Percentiles rank a stretch among this genome's conserved stretches.
Evolutionary conservation across 768 basidiomycete genomes (phyloP).

Genomic region (Lenzites betulinus): DNA sequence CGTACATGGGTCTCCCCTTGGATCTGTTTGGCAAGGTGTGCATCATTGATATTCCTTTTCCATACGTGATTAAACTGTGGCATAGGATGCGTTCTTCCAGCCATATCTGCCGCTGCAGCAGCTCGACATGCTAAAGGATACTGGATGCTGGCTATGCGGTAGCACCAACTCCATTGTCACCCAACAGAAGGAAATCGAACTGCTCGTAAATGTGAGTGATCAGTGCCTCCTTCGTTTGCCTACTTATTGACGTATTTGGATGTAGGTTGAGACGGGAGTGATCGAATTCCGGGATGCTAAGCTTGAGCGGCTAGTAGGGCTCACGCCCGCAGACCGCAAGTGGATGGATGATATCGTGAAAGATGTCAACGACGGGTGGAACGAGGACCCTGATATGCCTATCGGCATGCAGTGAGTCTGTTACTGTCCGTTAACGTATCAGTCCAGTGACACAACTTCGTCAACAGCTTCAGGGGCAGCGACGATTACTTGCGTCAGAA

Average conservation of each 20-base stretch:
- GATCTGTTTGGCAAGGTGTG: slow-evolving; percentile 88
- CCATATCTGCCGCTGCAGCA: slow-evolving; percentile 97
- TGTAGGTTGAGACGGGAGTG: slow-evolving; percentile 78
- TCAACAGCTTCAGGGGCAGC: slow-evolving; percentile 82
- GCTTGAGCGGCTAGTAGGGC: slow-evolving; percentile 71
- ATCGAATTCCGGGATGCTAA: slow-evolving; percentile 87
- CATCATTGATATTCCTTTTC: no score
- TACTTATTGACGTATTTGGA: neutral
- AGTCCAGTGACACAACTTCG: neutral
- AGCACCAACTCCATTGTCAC: slow-evolving; percentile 96
- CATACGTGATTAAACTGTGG: neutral
- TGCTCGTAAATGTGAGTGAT: slow-evolving; percentile 78
- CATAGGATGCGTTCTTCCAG: slow-evolving; percentile 91
- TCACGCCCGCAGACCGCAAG: slow-evolving; percentile 92
- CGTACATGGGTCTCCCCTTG: slow-evolving; percentile 91
- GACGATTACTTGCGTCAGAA: slow-evolving; percentile 93
- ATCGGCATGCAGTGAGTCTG: slow-evolving; percentile 63
- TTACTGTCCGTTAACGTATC: neutral
- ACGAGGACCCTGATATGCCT: slow-evolving; percentile 57
- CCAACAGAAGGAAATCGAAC: slow-evolving; percentile 88
- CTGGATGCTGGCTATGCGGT: slow-evolving; percentile 87
- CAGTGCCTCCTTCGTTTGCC: neutral
- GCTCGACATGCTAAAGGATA: slow-evolving; percentile 80
- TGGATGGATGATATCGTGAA: slow-evolving; percentile 97
- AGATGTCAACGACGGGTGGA: slow-evolving; percentile 84